Evolutionary conservation across 1,284 basidiomycete genomes (phyloP).

Genomic region (Trametes sp.): DNA sequence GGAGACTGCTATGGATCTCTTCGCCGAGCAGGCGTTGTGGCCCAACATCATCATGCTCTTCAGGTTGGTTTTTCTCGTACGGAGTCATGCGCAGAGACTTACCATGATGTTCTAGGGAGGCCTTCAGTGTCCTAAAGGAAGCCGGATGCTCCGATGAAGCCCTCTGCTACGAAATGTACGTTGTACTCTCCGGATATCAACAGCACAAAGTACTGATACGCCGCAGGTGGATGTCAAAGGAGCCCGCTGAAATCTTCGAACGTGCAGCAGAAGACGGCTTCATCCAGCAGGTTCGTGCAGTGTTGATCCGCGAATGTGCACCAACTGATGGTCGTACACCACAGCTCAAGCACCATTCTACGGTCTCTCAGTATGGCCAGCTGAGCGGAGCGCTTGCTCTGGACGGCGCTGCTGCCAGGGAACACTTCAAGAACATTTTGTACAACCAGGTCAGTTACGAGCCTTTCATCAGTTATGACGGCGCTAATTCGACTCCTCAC

Average conservation of each 20-base stretch:
- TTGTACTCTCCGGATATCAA: background rate
- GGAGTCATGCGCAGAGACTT: background rate
- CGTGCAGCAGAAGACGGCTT: constrained; percentile 72
- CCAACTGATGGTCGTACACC: background rate
- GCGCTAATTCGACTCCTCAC: background rate
- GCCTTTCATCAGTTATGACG: background rate
- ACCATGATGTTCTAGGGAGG: constrained; percentile 52
- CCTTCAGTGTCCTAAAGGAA: constrained; percentile 67
- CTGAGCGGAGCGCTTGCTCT: constrained; percentile 63
- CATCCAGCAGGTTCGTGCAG: constrained; percentile 55
- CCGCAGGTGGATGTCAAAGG: constrained; percentile 75
- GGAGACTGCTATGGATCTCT: constrained; percentile 71
- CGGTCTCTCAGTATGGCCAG: constrained; percentile 69
- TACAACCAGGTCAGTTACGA: constrained; percentile 55
- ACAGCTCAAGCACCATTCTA: constrained; percentile 68
- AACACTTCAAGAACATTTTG: constrained; percentile 66
- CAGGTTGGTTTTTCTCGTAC: constrained; percentile 44
- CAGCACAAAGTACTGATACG: background rate
- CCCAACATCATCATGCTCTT: constrained; percentile 73
- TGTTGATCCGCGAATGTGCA: too few relatives aligned
- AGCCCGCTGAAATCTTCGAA: constrained; percentile 76
- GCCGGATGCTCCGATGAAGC: constrained; percentile 74
- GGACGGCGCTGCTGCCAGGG: constrained; percentile 55
- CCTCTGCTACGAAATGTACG: constrained; percentile 70
- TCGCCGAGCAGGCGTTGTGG: constrained; percentile 73